Conservation (phyloP, 2,329 filamentous ascomycete species). For the Magnaporthales sp. region DNA sequence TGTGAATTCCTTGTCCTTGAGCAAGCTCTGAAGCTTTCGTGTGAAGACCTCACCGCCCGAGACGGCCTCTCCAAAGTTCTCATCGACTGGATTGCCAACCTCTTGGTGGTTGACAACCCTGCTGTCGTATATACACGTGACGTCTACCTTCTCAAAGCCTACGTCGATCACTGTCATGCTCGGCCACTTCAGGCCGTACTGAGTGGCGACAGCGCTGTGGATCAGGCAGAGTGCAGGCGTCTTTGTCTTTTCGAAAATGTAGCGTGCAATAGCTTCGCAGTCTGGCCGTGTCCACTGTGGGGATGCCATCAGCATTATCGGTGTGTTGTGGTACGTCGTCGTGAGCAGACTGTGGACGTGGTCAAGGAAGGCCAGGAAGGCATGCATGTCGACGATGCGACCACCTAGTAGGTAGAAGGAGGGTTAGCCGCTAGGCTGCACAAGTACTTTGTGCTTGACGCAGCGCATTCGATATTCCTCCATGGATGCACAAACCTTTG, state of each 20-base stretch:
- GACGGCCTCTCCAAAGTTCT: slow-evolving; percentile 28
- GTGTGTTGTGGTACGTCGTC: slow-evolving; percentile 91
- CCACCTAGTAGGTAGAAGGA: slow-evolving; percentile 49
- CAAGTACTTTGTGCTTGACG: not conserved
- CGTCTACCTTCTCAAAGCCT: slow-evolving; percentile 83
- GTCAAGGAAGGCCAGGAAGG: slow-evolving; percentile 86
- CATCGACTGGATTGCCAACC: slow-evolving; percentile 48
- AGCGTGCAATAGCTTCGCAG: slow-evolving; percentile 80
- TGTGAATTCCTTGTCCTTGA: slow-evolving; percentile 51
- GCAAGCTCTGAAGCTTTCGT: slow-evolving; percentile 56
- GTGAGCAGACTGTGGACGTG: slow-evolving; percentile 86
- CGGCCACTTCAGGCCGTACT: slow-evolving; percentile 69
- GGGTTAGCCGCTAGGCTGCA: slow-evolving; percentile 1
- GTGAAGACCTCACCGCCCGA: slow-evolving; percentile 90
- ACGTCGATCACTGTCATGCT: slow-evolving; percentile 86
- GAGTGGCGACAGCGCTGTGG: slow-evolving; percentile 78
- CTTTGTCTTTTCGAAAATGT: slow-evolving; percentile 95
- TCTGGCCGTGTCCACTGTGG: slow-evolving; percentile 86
- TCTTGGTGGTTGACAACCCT: slow-evolving; percentile 59
- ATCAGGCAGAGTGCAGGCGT: slow-evolving; percentile 86
- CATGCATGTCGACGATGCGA: slow-evolving; percentile 80
- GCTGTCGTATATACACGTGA: slow-evolving; percentile 84
- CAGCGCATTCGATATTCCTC: not conserved
- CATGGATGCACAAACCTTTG: not conserved
- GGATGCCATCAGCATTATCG: slow-evolving; percentile 82